Percentiles rank a stretch among this genome's conserved stretches.
These are phyloP conservation scores for Penicillium digitatum DNA, from an alignment of 2,329 filamentous ascomycete species.

Conservation along the genomic window DNA sequence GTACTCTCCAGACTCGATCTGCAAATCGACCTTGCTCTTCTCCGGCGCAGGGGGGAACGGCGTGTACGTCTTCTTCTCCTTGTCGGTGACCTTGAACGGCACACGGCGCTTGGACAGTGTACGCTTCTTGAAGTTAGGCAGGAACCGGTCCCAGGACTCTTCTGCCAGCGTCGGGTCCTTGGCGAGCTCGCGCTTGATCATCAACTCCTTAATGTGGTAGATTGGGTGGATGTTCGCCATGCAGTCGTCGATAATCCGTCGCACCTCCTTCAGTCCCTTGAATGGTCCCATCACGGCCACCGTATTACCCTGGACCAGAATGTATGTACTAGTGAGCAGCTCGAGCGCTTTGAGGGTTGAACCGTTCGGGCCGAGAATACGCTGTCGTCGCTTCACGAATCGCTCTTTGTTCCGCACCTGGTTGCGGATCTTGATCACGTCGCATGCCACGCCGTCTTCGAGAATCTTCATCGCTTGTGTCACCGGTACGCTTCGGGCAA, in stretches of 20 bases:
- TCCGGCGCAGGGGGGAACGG: conserved; percentile 95
- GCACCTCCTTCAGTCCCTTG: conserved; percentile 88
- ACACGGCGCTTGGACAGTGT: conserved; percentile 77
- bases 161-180: conserved; percentile 82
- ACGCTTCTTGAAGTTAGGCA: conserved; percentile 95
- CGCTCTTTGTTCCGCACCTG: conserved; percentile 90
- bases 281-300: conserved; percentile 88
- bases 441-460: conserved; percentile 84
- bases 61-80: conserved; percentile 90
- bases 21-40: conserved; percentile 97
- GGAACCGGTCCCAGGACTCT: conserved; percentile 92
- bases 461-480: conserved; percentile 77
- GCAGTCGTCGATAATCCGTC: conserved; percentile 86
- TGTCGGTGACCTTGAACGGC: conserved; percentile 85
- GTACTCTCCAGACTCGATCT: conserved; percentile 97
- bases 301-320: conserved; percentile 94
- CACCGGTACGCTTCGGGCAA: conserved; percentile 78
- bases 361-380: conserved; percentile 86
- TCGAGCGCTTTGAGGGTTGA: conserved; percentile 92
- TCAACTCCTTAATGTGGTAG: conserved; percentile 91
- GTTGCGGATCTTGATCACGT: conserved; percentile 92
- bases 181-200: conserved; percentile 88
- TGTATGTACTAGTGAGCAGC: conserved; percentile 84
- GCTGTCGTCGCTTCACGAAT: conserved; percentile 89
- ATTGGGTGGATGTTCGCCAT: conserved; percentile 91